These are phyloP conservation scores for Cornus kousa DNA, from an alignment of 148 eudicot species.

Conservation along the genomic window DNA sequence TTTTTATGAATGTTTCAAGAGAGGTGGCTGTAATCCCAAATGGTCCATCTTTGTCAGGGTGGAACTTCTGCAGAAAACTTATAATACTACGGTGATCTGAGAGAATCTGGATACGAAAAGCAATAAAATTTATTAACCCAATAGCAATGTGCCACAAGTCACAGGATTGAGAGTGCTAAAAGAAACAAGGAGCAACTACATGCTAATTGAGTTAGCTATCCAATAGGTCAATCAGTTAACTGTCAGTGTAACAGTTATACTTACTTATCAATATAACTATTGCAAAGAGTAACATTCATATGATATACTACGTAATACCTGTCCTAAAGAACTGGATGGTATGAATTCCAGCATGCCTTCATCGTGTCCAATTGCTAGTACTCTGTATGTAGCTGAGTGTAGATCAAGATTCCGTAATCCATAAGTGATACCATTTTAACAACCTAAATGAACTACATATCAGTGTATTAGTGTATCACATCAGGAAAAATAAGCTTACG, in stretches of 20 bases:
- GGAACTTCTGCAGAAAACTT: conserved; percentile 91
- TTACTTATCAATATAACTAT: no score
- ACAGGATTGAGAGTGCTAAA: not conserved
- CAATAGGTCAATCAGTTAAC: not conserved
- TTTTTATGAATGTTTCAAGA: conserved; percentile 93
- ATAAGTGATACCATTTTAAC: conserved; percentile 94
- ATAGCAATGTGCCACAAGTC: not conserved
- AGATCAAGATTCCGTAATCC: conserved; percentile 98
- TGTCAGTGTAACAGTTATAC: not conserved
- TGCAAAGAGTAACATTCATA: not conserved
- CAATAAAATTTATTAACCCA: conserved; percentile 5
- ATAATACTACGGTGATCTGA: conserved; percentile 87
- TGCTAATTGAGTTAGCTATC: not conserved
- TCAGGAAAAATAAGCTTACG: not conserved
- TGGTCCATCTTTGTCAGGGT: conserved; percentile 90
- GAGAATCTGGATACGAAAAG: conserved; percentile 57
- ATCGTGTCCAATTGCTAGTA: conserved; percentile 92
- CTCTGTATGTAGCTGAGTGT: conserved; percentile 91
- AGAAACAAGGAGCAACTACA: not conserved
- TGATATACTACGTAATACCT: conserved; percentile 57
- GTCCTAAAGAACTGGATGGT: conserved; percentile 93
- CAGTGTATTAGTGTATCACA: not conserved
- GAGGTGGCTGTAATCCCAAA: conserved; percentile 96
- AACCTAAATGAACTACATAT: conserved; percentile 48
- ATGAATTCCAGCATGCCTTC: conserved; percentile 98